Base-by-base conservation (phyloP, 176 grass and related monocot species). In the Ampelocalamus luodianensis region DNA sequence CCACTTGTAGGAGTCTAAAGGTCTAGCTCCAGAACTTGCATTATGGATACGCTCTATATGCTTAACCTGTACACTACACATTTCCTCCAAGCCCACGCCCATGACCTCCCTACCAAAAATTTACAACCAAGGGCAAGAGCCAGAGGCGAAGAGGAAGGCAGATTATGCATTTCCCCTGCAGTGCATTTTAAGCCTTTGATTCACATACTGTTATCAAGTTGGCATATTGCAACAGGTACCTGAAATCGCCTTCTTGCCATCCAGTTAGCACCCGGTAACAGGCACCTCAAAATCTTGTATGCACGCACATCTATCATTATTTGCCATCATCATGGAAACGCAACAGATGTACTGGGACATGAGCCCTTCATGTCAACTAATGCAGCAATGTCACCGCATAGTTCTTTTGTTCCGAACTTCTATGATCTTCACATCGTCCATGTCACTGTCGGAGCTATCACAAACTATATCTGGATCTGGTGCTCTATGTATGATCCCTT, bases 41-140 rank as follows among this genome's bases (percentile, higher is more conserved):
- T 70, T 20, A 53, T 77, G 23, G 72, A 60, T n/a, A 56, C 50
- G 69, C 26, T 26, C 71, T 82, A 86, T 23, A 78, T 17, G 38
- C 14, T 49, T 90, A 72, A 65, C 29, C 65, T 86, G 55, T 86
- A 90, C 83, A 90, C 89, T 83, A 64, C 74, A 87, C 84, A 87
- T 39, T 24, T 11, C 45, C 79, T 69, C 69, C 59, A 29, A 18
- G 20, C 38, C 11, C 38, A 81, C 13, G 65, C 65, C 49, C 58
- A 67, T 65, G 78, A 44, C 18, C 54, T 56, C 71, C 5, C 83
- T 37, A 78, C 56, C 45, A 65, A 82, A 72, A 82, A 63, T 46
- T 43, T 39, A 61, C 63, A 16, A 20, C 44, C 78, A 77, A 34
- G 42, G 67, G 65, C 65, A 49, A 55, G 71, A 69, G 4, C 34